Conservation (phyloP, 164 flowering plant species). For the Platanus orientalis region DNA sequence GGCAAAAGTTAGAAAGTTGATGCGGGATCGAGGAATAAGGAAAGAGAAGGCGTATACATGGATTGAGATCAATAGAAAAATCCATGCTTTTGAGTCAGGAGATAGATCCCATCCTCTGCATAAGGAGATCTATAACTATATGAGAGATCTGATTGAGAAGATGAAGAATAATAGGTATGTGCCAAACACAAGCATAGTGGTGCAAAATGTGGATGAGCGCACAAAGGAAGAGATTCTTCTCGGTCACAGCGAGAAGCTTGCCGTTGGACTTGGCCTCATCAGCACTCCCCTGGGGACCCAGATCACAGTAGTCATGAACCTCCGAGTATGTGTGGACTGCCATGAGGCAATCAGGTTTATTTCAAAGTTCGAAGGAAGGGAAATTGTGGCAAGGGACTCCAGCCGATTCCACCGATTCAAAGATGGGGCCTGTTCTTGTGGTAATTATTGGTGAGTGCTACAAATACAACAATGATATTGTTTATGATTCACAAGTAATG, state of each 20-base stretch:
- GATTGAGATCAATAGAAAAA: too few relatives aligned
- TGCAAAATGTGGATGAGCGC: conserved; percentile 36
- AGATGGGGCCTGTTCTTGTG: conserved; percentile 42
- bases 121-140: conserved; percentile 23
- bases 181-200: conserved; percentile 34
- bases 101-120: conserved; percentile 9
- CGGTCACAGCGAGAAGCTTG: conserved; percentile 46
- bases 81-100: too few relatives aligned
- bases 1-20: conserved; percentile 35
- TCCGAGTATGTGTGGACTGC: conserved; percentile 44
- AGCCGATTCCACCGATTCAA: conserved; percentile 44
- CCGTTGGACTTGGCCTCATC: conserved; percentile 39
- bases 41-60: conserved; percentile 31
- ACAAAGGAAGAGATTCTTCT: conserved; percentile 38
- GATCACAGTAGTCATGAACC: conserved; percentile 41
- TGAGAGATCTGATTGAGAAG: conserved; percentile 24
- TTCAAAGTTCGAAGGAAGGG: conserved; percentile 36
- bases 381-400: conserved; percentile 41
- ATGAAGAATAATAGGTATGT: conserved; percentile 36
- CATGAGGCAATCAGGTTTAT: conserved; percentile 33
- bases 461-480: background rate
- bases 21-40: conserved; percentile 38
- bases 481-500: too few relatives aligned
- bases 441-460: conserved; percentile 33
- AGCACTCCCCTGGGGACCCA: conserved; percentile 27